These are phyloP conservation scores for Corynespora cassiicola DNA, from an alignment of 2,329 filamentous ascomycete genomes.

Conservation along the genomic window DNA sequence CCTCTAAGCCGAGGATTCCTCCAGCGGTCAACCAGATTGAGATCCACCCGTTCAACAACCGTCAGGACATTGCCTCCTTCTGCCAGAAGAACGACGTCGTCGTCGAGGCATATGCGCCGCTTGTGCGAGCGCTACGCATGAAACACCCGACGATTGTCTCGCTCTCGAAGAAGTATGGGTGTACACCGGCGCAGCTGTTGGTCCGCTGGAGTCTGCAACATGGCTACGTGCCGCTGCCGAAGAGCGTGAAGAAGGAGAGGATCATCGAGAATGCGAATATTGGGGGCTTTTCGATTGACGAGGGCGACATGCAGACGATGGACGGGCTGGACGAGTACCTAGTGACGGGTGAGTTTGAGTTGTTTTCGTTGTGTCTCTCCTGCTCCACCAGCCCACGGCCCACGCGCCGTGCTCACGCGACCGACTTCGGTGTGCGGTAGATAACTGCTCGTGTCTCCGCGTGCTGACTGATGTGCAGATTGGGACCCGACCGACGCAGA, in stretches of 20 bases:
- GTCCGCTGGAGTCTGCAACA: slow-evolving; percentile 82
- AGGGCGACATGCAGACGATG: slow-evolving; percentile 68
- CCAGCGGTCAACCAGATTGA: slow-evolving; percentile 82
- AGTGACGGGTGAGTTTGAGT: slow-evolving; percentile 62
- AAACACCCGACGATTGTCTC: slow-evolving; percentile 67
- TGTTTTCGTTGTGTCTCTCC: neutral
- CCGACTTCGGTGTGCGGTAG: slow-evolving; percentile 18
- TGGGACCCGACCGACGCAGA: slow-evolving; percentile 55
- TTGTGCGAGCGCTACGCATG: slow-evolving; percentile 75
- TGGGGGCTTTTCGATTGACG: slow-evolving; percentile 65
- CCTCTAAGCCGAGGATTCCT: slow-evolving; percentile 64
- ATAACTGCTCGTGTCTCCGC: slow-evolving; percentile 4
- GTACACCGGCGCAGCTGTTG: slow-evolving; percentile 75
- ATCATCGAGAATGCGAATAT: slow-evolving; percentile 71
- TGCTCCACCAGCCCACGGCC: neutral
- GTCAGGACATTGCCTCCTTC: slow-evolving; percentile 68
- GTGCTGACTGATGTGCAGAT: slow-evolving; percentile 37
- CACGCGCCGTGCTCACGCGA: slow-evolving; percentile 5
- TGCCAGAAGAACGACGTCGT: slow-evolving; percentile 72
- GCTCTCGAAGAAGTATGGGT: slow-evolving; percentile 71
- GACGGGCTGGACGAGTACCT: slow-evolving; percentile 74
- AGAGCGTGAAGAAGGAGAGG: slow-evolving; percentile 69
- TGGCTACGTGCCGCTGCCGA: slow-evolving; percentile 74
- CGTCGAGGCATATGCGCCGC: slow-evolving; percentile 80
- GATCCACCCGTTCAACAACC: slow-evolving; percentile 82